Evolutionary conservation across 345 rosid genomes (phyloP), one percentile per base, ranked within the genome.

Genomic region (Streptanthus diversifolius): DNA sequence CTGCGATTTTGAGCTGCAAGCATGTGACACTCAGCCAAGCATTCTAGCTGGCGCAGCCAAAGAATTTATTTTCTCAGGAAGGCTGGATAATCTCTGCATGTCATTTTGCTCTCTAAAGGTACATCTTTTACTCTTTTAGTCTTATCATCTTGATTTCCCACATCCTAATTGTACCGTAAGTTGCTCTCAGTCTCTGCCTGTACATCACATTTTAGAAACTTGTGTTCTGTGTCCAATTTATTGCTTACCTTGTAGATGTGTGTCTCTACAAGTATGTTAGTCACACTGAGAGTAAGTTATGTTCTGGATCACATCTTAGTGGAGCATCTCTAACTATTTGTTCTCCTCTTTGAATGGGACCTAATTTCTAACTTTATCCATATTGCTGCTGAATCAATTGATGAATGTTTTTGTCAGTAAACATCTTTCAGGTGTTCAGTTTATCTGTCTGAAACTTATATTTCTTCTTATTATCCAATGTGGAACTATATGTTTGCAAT

Each of bases 61-160:
- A 79, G 97, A 95, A 79, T 95, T 95, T 69, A 52, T 95, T 72
- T 95, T 85, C 78, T 90, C 98, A 0, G 99, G 99, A 80, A 87
- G 99, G 80, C 98, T 92, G 9, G 99, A 95, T 79, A 95, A 95
- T 75, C 98, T 95, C 45, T 95, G 99, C 93, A 88, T 85, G 89
- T 90, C 96, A 66, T 95, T 87, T 85, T 90, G 98, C 82, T 90
- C 97, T 73, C 79, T 95, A 24, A 83, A 87, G 96, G 99, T 95
- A 82, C 18, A 17, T 15, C 29, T 25, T 18, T 29, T 39, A 35
- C 54, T 9, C 21, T 18, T 12, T 39, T 18, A 53, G 56, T 72
- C 63, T 25, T 1, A 8, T 57, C 32, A 29, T 48, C n/a, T 45
- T 48, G 32, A 48, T 39, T 65, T 58, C 14, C 24, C 40, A n/a